Base-by-base conservation (phyloP, 2,329 filamentous ascomycete genomes). In the Diplodia mutila region DNA sequence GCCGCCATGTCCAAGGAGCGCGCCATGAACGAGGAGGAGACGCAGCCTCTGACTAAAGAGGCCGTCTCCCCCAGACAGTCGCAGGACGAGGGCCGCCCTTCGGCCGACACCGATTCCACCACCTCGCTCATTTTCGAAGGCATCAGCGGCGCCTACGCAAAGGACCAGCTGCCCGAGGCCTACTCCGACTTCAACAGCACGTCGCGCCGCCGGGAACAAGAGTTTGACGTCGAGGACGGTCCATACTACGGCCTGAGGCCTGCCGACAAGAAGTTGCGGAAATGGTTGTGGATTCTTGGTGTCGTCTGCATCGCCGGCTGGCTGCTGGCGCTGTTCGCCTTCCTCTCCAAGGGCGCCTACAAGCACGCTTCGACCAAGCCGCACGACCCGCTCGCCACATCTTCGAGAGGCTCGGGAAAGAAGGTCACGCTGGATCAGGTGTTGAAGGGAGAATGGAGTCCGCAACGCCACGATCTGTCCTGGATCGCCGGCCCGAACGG, bases 71-170 rank as follows among this genome's bases (percentile, higher is more conserved):
- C 74, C 66, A 75, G 74, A 68, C 68, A 70, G 68, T 79, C 77
- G 68, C 74, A 78, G 69, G 78, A 77, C 70, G 73, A 74, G 54
- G 76, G 72, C 6, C 75, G 76, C 65, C 85, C 85, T 69, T 92
- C 91, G 3, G 78, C 87, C 54, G 92, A 90, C n/a, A 90, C 90
- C 49, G 89, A 89, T n/a, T 95, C 92, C 39, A 94, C 92, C 12
- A 93, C 90, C 4, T 94, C 92, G 73, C 84, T 95, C 16, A 87
- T 95, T 65, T 91, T 95, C 75, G 91, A 95, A 71, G 88, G 90
- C 70, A 85, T 94, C 71, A 85, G 87, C 73, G 89, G 91, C 75
- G 78, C 74, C 77, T 84, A 69, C 70, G 69, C 69, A 70, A 76
- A 72, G 71, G 59, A 72, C 51, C 73, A 68, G 21, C 71, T 73